Evolutionary conservation across 139 green algal genomes (phyloP), one percentile per base, ranked within the genome.

Genomic region (Auxenochlorella pyrenoidosa): DNA sequence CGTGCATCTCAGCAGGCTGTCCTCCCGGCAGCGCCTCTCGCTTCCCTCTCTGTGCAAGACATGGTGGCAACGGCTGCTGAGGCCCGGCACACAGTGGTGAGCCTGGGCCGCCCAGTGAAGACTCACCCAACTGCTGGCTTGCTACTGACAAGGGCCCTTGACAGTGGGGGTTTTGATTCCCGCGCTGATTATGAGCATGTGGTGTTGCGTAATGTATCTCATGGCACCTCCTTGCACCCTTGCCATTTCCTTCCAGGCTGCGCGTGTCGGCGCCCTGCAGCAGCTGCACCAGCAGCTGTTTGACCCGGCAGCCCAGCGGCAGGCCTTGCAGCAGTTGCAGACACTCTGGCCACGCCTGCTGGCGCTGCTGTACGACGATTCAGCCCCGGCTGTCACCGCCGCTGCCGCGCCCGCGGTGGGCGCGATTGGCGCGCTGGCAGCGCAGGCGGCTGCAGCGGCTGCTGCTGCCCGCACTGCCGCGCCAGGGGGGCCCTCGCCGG

Each of bases 371-470:
- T 88, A 77, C 77, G 87, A 91, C 32, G 87, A 91, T 70, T 68
- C 41, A 18, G 51, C 68, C 2, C 51, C 79, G 1, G 79, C 59
- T 0, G 72, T 92, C 13, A 76, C 78, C 36, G 78, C 87, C 5
- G 79, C 84, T 5, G 90, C 71, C 10, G 87, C 88, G 0, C 87
- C 87, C 4, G 71, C 88, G 30, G 84, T 92, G 24, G 90, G 90
- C n/a, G 75, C 81, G 16, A 86, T 92, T 32, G 90, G 90, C 44
- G 90, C 90, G 19, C 65, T 92, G 51, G 85, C 87, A 24, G 84
- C 79, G 8, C 86, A 86, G 78, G 79, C 86, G 0, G 71, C 78
- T 30, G 77, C 79, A 12, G 78, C 86, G 5, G 78, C 78, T 0
- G 43, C 66, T 22, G 63, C 73, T 28, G 72, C 83, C 26, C 63